phyloP scores from a whole-genome alignment of 495 filamentous ascomycete genomes.

The Neurospora tetrasperma region DNA sequence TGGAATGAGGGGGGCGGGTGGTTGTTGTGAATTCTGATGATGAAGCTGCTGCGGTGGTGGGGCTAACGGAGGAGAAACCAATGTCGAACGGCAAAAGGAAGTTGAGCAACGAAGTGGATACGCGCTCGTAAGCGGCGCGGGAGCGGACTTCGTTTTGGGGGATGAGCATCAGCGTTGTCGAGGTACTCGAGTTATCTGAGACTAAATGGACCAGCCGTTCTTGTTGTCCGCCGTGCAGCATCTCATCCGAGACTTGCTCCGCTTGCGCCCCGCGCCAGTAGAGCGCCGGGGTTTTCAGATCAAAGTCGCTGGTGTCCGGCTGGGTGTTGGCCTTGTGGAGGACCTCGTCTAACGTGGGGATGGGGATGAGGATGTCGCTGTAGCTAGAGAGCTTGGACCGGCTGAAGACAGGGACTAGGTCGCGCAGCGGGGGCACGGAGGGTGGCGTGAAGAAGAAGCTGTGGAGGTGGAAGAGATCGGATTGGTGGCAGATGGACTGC shows the following conservation, averaged over 20 bases:
- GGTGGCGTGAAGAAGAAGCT: slow-evolving; percentile 59
- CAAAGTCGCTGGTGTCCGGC: slow-evolving; percentile 29
- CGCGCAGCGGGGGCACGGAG: slow-evolving; percentile 48
- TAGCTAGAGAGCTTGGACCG: slow-evolving; percentile 56
- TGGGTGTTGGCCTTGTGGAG: slow-evolving; percentile 11
- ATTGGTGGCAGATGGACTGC: slow-evolving; percentile 65
- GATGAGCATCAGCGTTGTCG: slow-evolving; percentile 30
- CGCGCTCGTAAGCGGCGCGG: slow-evolving; percentile 26
- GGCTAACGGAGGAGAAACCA: slow-evolving; percentile 19
- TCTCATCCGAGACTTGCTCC: slow-evolving; percentile 20
- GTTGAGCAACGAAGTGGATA: slow-evolving; percentile 24
- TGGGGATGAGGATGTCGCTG: slow-evolving; percentile 69
- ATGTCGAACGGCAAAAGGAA: slow-evolving; percentile 28
- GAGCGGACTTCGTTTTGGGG: slow-evolving; percentile 16
- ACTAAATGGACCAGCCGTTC: slow-evolving; percentile 53
- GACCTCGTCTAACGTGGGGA: slow-evolving; percentile 56
- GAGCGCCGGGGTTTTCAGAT: slow-evolving; percentile 41
- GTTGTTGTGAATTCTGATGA: background rate
- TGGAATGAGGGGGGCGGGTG: background rate
- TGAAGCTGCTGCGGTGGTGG: background rate
- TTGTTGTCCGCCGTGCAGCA: slow-evolving; percentile 33
- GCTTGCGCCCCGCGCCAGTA: slow-evolving; percentile 52
- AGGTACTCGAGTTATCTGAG: slow-evolving; percentile 37
- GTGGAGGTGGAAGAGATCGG: slow-evolving; percentile 64
- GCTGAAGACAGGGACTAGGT: slow-evolving; percentile 64